Percentiles rank a stretch among this genome's conserved stretches.
phyloP scores from a whole-genome alignment of 257 asterid species.

The Ilex asprella region DNA sequence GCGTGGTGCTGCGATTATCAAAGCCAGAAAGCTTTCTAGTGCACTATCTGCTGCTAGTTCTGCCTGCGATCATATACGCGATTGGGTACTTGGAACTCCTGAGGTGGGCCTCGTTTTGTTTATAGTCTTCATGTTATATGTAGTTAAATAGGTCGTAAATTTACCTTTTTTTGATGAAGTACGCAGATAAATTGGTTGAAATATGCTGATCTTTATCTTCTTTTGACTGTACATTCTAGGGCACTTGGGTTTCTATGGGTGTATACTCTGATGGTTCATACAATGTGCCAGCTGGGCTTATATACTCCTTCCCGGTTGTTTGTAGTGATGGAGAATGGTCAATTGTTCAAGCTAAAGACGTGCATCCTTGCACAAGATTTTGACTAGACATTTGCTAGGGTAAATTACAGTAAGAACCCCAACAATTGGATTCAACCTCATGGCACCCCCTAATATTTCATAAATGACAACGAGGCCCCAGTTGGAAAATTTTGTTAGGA shows the following conservation, averaged over 20 bases:
- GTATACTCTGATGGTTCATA: constrained; percentile 95
- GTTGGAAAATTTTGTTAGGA: no score
- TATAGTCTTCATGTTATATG: no score
- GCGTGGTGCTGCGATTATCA: constrained; percentile 96
- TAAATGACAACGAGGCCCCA: no score
- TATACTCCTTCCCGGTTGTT: constrained; percentile 86
- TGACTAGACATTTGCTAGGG: no score
- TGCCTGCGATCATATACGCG: constrained; percentile 96
- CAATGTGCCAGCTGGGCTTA: constrained; percentile 81
- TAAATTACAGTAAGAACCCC: no score
- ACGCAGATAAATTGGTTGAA: no score
- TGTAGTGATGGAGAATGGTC: constrained; percentile 95
- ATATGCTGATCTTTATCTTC: no score
- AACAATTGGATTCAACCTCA: no score
- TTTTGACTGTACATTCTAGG: constrained; percentile 30
- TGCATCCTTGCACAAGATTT: not conserved
- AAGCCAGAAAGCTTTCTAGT: constrained; percentile 89
- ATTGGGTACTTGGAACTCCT: constrained; percentile 96
- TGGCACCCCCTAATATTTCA: no score
- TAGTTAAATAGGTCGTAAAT: no score
- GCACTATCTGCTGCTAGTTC: constrained; percentile 98
- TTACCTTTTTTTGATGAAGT: no score
- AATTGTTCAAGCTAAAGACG: constrained; percentile 73
- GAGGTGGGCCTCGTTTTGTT: constrained; percentile 37
- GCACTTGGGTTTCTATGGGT: constrained; percentile 95